These are phyloP conservation scores for Myrmaecium sp. DNA, from an alignment of 2,329 filamentous ascomycete genomes.

Conservation along the genomic window DNA sequence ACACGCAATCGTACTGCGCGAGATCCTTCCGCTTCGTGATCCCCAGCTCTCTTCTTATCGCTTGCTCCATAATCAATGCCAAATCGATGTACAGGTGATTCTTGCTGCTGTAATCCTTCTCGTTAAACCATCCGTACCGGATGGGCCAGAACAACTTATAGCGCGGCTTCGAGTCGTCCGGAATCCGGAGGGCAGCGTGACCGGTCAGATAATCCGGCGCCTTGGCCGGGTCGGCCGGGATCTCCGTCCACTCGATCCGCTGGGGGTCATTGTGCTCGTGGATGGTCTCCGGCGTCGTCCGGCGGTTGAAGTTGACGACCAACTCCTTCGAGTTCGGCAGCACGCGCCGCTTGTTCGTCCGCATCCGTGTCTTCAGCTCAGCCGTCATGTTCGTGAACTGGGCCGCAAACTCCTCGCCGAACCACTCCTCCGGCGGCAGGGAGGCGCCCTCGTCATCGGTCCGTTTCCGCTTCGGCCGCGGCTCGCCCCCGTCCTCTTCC, in stretches of 20 bases:
- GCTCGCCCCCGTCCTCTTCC: conserved; percentile 65
- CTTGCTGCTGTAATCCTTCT: conserved; percentile 67
- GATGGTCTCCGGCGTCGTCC: conserved; percentile 70
- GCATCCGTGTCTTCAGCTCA: conserved; percentile 80
- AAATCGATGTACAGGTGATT: conserved; percentile 76
- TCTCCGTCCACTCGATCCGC: conserved; percentile 88
- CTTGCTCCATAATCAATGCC: conserved; percentile 70
- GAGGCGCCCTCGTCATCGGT: conserved; percentile 41
- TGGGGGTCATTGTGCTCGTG: conserved; percentile 88
- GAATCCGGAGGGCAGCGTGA: conserved; percentile 65
- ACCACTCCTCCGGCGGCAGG: conserved; percentile 50
- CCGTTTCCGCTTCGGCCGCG: conserved; percentile 51
- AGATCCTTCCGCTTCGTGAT: conserved; percentile 64
- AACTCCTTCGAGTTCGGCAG: conserved; percentile 95
- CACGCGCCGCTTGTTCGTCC: conserved; percentile 83
- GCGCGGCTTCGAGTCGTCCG: conserved; percentile 72
- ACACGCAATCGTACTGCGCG: conserved; percentile 87
- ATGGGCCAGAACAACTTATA: conserved; percentile 93
- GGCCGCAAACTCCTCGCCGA: conserved; percentile 54
- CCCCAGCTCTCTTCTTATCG: conserved; percentile 70
- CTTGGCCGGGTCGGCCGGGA: conserved; percentile 39
- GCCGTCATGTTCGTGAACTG: conserved; percentile 67
- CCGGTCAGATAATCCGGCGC: conserved; percentile 70
- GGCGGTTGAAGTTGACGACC: conserved; percentile 83
- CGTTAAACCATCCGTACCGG: conserved; percentile 72